Base-by-base conservation (phyloP, 2,329 filamentous ascomycete genomes). In the Arthrobotrys megalospora region DNA sequence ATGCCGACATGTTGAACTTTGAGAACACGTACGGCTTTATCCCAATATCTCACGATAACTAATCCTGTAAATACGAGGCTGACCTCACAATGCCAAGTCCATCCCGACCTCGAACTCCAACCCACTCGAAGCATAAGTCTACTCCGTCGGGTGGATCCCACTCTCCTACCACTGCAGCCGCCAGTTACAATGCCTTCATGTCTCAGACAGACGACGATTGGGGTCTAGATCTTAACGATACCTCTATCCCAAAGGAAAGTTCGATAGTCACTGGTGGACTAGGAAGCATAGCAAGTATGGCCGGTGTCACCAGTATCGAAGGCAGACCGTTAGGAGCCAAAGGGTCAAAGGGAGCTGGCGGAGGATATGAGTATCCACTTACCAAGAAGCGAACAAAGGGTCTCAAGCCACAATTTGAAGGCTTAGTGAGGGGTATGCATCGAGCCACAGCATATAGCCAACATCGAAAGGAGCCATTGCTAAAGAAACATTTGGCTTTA, bases 391-490 rank as follows among this genome's bases (percentile, higher is more conserved):
- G 80, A 67, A 95, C 93, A 32, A 99, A 99, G 87, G 98, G 98
- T 76, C 86, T 99, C 21, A 90, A 96, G 80, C 96, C 96, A 64
- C 96, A 99, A 84, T 99, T 98, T 85, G 97, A 99, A 85, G 96
- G 99, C 79, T 96, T 99, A 53, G 86, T 99, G 19, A 89, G 88
- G 86, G 90, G 90, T 91, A 77, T 16, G 19, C n/a, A 21, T 10
- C 28, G 36, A 24, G 3, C n/a, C 24, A 41, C 16, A 8, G 6
- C 16, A 12, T 60, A 32, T 52, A 14, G 6, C 34, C 3, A 21
- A 55, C 11, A 10, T 1, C 21, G 14, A 3, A 52, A 47, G 36
- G 2, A 21, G 19, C 43, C 16, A 10, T 21, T 14, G 52, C 47
- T 79, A 53, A 68, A 36, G 34, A 34, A 32, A 7, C 11, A 24